Base-by-base conservation (phyloP, 495 filamentous ascomycete genomes). In the Talaromyces thailandensis region DNA sequence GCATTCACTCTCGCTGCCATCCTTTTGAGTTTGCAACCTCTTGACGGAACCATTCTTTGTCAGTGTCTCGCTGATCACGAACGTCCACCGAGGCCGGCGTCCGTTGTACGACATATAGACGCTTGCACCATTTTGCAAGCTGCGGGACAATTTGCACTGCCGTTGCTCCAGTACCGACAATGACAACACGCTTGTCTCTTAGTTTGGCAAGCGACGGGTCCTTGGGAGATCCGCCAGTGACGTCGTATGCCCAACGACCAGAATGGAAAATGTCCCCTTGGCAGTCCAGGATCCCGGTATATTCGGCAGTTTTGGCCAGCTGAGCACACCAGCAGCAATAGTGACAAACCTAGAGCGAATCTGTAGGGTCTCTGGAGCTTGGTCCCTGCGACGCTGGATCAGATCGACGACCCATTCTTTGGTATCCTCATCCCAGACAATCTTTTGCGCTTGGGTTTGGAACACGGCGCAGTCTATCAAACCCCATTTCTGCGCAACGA, bases 141-240 rank as follows among this genome's bases (percentile, higher is more conserved):
- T 69, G 60, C n/a, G 72, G 72, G 1, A 75, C 65, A 3, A 72
- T 65, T 62, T 84, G 80, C 1, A 83, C 66, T 2, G 74, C 74
- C 4, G 75, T 77, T 6, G 79, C 69, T 1, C 81, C 81, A 0
- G 79, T 82, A 1, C 81, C 80, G 32, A 84, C 71, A 16, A 84
- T 71, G 0, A 64, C 76, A 14, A 83, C 75, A 1, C 64, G 66
- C 66, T 82, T 82, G 4, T 73, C 75, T 23, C 71, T 43, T 63
- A 71, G 71, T 11, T 62, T 74, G 62, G 12, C 67, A 21, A 88
- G 66, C 0, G 28, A 64, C 4, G 73, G 75, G 37, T 81, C 72
- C n/a, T 69, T 65, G 0, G 75, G 70, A 0, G 73, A 73, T 8
- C 85, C 86, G 0, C 85, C 85, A 0, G 84, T 85, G 61, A 62